These are phyloP conservation scores for Blastomyces percursus DNA, from an alignment of 2,329 filamentous ascomycete genomes.

Conservation along the genomic window DNA sequence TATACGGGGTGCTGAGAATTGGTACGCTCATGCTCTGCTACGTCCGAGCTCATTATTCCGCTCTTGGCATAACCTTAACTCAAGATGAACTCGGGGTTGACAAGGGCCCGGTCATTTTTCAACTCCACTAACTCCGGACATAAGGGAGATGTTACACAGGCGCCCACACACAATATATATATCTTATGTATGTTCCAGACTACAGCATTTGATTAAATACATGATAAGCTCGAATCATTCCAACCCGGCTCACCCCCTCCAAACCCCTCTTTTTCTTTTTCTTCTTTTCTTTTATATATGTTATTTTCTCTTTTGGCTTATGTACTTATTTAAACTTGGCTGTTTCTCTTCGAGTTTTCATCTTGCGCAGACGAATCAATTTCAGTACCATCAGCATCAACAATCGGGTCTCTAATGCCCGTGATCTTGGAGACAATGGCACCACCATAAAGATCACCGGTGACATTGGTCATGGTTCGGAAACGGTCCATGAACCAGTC, in stretches of 20 bases:
- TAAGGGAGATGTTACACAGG: too few relatives aligned
- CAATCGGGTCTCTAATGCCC: constrained; percentile 21
- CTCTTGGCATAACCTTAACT: too few relatives aligned
- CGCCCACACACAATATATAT: background rate
- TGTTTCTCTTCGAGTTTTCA: background rate
- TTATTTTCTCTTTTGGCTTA: background rate
- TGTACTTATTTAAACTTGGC: background rate
- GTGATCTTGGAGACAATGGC: constrained; percentile 33
- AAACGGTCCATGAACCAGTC: constrained; percentile 49
- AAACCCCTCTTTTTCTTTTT: background rate
- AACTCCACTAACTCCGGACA: too few relatives aligned
- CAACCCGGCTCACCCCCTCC: background rate
- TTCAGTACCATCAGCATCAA: background rate
- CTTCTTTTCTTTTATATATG: background rate
- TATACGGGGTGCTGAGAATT: too few relatives aligned
- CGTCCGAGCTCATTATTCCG: too few relatives aligned
- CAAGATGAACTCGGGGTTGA: too few relatives aligned
- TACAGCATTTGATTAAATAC: background rate
- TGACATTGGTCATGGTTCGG: constrained; percentile 43
- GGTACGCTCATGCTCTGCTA: too few relatives aligned
- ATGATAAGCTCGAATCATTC: background rate
- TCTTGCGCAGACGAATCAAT: constrained; percentile 4
- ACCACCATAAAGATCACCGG: constrained; percentile 40
- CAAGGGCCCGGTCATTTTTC: too few relatives aligned
- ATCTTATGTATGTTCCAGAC: background rate